These are phyloP conservation scores for Rhodotorula glutinis DNA, from an alignment of 1,284 basidiomycete genomes.

Conservation along the genomic window DNA sequence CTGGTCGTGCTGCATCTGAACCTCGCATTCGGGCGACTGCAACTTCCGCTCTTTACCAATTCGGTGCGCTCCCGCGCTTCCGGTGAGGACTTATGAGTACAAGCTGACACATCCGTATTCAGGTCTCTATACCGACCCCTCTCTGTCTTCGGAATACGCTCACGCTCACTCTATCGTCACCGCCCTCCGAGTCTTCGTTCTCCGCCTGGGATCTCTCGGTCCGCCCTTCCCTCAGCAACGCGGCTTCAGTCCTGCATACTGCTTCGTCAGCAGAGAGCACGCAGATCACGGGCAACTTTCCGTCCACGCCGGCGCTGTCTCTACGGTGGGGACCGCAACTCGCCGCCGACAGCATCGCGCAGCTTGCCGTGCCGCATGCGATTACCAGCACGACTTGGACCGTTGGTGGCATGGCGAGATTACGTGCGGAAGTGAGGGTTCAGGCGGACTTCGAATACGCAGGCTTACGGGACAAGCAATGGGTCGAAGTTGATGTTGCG, in stretches of 20 bases:
- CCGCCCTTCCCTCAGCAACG: conserved; percentile 16
- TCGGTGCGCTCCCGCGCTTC: background rate
- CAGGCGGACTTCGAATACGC: conserved; percentile 8
- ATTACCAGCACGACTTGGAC: conserved; percentile 13
- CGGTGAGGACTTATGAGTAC: too few relatives aligned
- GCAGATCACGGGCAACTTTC: conserved; percentile 25
- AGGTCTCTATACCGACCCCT: conserved; percentile 28
- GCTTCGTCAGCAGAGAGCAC: background rate
- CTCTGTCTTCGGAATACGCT: conserved; percentile 27
- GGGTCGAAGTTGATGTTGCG: conserved; percentile 8
- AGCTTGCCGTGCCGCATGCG: background rate
- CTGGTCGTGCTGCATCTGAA: conserved; percentile 24
- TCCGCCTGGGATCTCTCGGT: conserved; percentile 29
- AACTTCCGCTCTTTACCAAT: conserved; percentile 27
- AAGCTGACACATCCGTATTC: background rate
- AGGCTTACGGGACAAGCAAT: conserved; percentile 20
- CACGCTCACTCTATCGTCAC: conserved; percentile 11
- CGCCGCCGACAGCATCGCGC: background rate
- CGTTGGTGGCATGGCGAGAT: background rate
- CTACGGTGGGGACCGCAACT: conserved; percentile 19
- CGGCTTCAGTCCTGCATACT: background rate
- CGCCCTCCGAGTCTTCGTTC: background rate
- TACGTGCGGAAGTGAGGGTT: background rate
- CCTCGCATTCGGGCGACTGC: conserved; percentile 3
- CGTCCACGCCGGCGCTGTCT: conserved; percentile 4